A percentile compares a stretch with the other conserved stretches of the same genome.
Evolutionary conservation across 2,329 filamentous ascomycete species (phyloP).

Genomic region (Neoscytalidium dimidiatum): DNA sequence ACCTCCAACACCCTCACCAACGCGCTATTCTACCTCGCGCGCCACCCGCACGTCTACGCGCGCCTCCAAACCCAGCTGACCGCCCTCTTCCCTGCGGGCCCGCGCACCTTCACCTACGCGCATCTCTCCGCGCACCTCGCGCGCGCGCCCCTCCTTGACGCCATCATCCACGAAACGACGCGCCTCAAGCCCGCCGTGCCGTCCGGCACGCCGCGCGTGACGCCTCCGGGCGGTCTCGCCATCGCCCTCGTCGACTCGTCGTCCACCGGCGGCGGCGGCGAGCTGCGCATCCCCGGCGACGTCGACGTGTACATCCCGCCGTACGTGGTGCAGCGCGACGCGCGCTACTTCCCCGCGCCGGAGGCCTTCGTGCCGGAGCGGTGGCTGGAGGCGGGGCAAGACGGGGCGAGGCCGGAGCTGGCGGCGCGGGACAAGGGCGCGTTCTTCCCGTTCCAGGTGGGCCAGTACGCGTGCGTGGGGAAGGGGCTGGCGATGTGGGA

Average conservation of each 20-base stretch:
- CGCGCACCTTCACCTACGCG: constrained; percentile 32
- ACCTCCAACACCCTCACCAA: constrained; percentile 9
- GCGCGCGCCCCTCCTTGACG: constrained; percentile 37
- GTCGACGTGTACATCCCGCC: constrained; percentile 33
- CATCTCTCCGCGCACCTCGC: constrained; percentile 34
- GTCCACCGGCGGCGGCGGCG: constrained; percentile 26
- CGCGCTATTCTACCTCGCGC: constrained; percentile 26
- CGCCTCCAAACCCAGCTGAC: constrained; percentile 23
- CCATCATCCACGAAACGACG: constrained; percentile 46
- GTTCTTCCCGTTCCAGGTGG: constrained; percentile 17
- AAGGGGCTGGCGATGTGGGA: constrained; percentile 70
- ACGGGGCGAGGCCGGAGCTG: constrained; percentile 16
- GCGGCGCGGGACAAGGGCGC: constrained; percentile 29
- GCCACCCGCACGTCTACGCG: constrained; percentile 7
- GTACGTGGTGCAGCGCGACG: constrained; percentile 32
- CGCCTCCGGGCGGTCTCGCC: constrained; percentile 38
- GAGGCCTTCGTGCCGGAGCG: constrained; percentile 36
- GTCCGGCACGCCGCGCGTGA: constrained; percentile 38
- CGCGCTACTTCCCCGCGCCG: constrained; percentile 19
- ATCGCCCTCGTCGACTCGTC: no score
- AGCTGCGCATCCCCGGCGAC: constrained; percentile 35
- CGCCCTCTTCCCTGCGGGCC: constrained; percentile 28
- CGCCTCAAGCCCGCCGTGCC: constrained; percentile 44
- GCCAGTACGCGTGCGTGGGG: constrained; percentile 59
- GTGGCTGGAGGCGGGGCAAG: constrained; percentile 26